Conservation (phyloP, 352 stramenopile species). For the Aphanomyces stellatus region DNA sequence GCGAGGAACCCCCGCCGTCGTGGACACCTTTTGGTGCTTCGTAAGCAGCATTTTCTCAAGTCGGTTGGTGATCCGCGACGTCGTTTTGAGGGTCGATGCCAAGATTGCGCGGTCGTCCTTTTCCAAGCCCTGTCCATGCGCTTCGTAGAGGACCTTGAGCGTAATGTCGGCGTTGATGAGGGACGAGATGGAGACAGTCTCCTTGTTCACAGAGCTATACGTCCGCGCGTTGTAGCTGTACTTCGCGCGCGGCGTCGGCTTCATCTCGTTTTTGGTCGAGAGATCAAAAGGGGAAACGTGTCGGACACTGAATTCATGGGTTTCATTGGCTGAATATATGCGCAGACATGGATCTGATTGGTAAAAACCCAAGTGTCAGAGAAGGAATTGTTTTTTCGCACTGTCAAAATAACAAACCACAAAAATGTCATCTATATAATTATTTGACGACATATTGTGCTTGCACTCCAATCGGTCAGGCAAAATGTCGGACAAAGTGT, state of each 20-base stretch:
- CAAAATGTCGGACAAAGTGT: too few relatives aligned
- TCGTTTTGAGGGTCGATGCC: slow-evolving; percentile 1
- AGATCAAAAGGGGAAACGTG: too few relatives aligned
- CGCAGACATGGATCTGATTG: not conserved
- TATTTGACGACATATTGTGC: too few relatives aligned
- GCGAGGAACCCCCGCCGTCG: not conserved
- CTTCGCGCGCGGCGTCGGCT: slow-evolving; percentile 2
- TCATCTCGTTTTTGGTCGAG: too few relatives aligned
- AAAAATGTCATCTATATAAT: too few relatives aligned
- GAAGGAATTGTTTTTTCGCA: too few relatives aligned
- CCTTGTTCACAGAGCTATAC: slow-evolving; percentile 2
- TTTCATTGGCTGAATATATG: not conserved
- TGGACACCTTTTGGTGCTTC: not conserved
- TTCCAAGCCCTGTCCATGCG: slow-evolving; percentile 4
- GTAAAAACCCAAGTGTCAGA: too few relatives aligned
- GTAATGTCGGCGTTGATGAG: not conserved
- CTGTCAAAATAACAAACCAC: too few relatives aligned
- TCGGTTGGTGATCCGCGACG: not conserved
- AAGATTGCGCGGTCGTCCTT: slow-evolving; percentile 8
- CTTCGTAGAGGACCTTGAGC: slow-evolving; percentile 7
- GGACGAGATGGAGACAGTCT: slow-evolving; percentile 10
- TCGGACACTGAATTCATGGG: not conserved
- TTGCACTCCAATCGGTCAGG: too few relatives aligned
- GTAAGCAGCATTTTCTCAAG: not conserved
- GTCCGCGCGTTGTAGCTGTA: slow-evolving; percentile 3